Evolutionary conservation across 2,329 filamentous ascomycete genomes (phyloP).

Genomic region (Epicoccum sorghinum): DNA sequence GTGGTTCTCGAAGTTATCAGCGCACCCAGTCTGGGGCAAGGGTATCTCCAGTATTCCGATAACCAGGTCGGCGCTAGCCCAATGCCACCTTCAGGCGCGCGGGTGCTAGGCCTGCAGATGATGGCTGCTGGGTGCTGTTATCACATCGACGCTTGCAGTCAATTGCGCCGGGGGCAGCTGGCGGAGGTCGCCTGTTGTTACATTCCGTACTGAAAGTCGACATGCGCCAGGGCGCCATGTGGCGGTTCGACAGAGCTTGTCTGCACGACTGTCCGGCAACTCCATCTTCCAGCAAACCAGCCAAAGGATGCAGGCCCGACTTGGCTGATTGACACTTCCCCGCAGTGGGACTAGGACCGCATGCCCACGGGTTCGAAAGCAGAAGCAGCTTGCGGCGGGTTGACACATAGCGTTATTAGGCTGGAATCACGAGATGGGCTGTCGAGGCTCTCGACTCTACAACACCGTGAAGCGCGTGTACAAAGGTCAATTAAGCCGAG

Average conservation of each 20-base stretch:
- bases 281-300: neutral
- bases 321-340: conserved; percentile 16
- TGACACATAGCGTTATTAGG: conserved; percentile 16
- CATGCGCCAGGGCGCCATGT: conserved; percentile 9
- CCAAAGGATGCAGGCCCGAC: conserved; percentile 1
- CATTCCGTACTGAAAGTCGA: conserved; percentile 2
- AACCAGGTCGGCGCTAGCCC: conserved; percentile 32
- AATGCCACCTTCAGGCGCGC: conserved; percentile 21
- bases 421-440: neutral
- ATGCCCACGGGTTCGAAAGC: conserved; percentile 4
- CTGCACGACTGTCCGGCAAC: conserved; percentile 11
- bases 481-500: conserved; percentile 1
- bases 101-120: conserved; percentile 22
- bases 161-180: conserved; percentile 20
- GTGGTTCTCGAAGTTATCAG: conserved; percentile 25
- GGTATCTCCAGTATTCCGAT: conserved; percentile 26
- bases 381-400: conserved; percentile 3
- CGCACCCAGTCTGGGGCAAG: conserved; percentile 5
- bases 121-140: conserved; percentile 21
- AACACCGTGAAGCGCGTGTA: neutral
- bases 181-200: conserved; percentile 33
- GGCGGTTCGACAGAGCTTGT: conserved; percentile 16
- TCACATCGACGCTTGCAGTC: conserved; percentile 25
- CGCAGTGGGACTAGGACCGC: conserved; percentile 13
- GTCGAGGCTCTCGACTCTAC: neutral